A percentile compares a stretch with the other conserved stretches of the same genome.
Evolutionary conservation across 176 grass and related monocot genomes (phyloP).

Genomic region (Eremochloa ophiuroides): DNA sequence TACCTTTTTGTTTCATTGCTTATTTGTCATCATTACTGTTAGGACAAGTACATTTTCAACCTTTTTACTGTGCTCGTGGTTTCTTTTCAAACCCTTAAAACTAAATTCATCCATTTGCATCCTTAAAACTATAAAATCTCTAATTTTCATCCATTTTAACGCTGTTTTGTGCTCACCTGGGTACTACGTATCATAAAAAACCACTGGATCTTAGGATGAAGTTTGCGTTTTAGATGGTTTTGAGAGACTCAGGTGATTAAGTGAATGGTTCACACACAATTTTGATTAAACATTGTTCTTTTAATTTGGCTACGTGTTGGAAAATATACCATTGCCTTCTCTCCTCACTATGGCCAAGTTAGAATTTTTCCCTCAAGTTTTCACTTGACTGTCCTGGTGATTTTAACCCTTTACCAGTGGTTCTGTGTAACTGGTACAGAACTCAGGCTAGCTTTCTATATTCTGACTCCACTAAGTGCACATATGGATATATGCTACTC

Average conservation of each 20-base stretch:
- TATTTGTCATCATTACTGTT: neutral
- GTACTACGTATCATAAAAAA: neutral
- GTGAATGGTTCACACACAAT: neutral
- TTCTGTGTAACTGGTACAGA: neutral
- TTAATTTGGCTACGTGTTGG: neutral
- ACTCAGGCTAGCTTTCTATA: neutral
- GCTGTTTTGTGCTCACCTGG: neutral
- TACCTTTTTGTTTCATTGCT: neutral
- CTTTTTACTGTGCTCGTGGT: neutral
- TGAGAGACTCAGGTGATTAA: neutral
- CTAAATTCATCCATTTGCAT: neutral
- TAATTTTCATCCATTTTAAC: neutral
- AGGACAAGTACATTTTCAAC: neutral
- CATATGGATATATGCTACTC: neutral
- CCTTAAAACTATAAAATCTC: neutral
- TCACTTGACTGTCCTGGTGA: neutral
- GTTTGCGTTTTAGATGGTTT: neutral
- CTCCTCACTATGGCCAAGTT: neutral
- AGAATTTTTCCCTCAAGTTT: neutral
- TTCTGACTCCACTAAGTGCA: neutral
- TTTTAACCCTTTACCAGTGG: neutral
- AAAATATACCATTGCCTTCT: neutral
- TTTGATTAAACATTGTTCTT: neutral
- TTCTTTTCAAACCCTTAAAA: neutral
- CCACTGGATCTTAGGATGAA: neutral